Evolutionary conservation across 148 eudicot species (phyloP).

Genomic region (Salicornia ramosissima): DNA sequence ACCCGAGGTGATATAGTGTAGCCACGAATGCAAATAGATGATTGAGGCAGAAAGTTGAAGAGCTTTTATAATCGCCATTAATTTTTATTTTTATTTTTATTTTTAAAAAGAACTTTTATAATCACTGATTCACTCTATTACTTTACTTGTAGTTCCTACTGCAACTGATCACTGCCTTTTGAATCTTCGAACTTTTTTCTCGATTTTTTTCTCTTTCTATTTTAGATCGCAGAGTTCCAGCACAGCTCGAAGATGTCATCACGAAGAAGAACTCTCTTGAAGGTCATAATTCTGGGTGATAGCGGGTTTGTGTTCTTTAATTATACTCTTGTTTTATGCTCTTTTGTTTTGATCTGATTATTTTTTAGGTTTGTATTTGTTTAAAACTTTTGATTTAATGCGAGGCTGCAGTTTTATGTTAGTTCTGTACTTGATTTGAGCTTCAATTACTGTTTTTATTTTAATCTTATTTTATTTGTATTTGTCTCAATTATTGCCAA

Average conservation of each 20-base stretch:
- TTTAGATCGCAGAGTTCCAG: conserved; percentile 19
- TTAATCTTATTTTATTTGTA: neutral
- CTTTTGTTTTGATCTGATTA: conserved; percentile 1
- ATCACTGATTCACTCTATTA: neutral
- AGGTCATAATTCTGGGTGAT: conserved; percentile 97
- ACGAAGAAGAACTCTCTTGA: conserved; percentile 82
- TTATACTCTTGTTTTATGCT: neutral
- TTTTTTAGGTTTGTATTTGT: neutral
- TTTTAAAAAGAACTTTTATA: too few species aligned
- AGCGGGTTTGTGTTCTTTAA: conserved; percentile 58
- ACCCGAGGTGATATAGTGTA: too few species aligned
- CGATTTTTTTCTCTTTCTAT: neutral
- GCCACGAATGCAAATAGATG: too few species aligned
- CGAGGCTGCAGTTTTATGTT: neutral
- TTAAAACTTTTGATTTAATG: neutral
- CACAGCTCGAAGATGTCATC: conserved; percentile 56
- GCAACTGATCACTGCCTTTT: neutral
- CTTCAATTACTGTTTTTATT: neutral
- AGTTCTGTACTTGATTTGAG: conserved; percentile 3
- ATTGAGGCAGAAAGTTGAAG: too few species aligned
- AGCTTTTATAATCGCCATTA: too few species aligned
- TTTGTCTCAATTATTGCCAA: neutral
- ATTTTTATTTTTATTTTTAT: too few species aligned
- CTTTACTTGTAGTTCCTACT: neutral
- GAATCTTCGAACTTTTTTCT: neutral